A percentile compares a stretch with the other conserved stretches of the same genome.
These are phyloP conservation scores for Tephrocybe sp. DNA, from an alignment of 768 basidiomycete species.

Conservation along the genomic window DNA sequence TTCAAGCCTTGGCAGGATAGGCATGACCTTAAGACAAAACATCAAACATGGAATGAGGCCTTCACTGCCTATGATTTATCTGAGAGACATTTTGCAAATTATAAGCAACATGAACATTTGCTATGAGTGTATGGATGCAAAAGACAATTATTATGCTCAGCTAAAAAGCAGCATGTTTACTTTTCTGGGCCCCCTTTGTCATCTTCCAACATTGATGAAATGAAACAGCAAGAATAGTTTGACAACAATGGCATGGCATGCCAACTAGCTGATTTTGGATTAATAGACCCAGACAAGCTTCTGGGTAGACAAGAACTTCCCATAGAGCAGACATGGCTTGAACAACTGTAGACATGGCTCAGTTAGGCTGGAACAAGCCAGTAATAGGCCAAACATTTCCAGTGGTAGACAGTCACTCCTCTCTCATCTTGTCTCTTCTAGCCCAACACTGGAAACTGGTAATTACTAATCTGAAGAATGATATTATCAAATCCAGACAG, in stretches of 20 bases:
- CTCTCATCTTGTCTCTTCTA: not conserved
- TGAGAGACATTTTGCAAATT: not conserved
- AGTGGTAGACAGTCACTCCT: not conserved
- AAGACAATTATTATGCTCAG: slow-evolving; percentile 1
- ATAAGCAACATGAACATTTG: slow-evolving; percentile 7
- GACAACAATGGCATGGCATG: not conserved
- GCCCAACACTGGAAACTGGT: not conserved
- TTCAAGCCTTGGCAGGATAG: slow-evolving; percentile 1
- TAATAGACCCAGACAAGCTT: not conserved
- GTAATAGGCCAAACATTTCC: not conserved
- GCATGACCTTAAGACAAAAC: not conserved
- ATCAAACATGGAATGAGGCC: not conserved
- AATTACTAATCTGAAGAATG: not conserved
- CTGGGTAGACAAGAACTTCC: not conserved
- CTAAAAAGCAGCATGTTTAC: not conserved
- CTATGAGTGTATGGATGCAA: slow-evolving; percentile 2
- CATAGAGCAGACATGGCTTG: slow-evolving; percentile 19
- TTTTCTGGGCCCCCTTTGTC: not conserved
- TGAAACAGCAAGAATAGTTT: not conserved
- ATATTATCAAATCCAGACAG: not conserved
- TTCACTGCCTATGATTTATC: not conserved
- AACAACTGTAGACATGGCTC: slow-evolving; percentile 26
- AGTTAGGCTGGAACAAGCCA: not conserved
- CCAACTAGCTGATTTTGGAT: not conserved
- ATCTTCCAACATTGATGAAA: not conserved